A percentile compares a stretch with the other conserved stretches of the same genome.
Evolutionary conservation across 805 yeast genomes (phyloP).

Genomic region (Spathaspora boniae): DNA sequence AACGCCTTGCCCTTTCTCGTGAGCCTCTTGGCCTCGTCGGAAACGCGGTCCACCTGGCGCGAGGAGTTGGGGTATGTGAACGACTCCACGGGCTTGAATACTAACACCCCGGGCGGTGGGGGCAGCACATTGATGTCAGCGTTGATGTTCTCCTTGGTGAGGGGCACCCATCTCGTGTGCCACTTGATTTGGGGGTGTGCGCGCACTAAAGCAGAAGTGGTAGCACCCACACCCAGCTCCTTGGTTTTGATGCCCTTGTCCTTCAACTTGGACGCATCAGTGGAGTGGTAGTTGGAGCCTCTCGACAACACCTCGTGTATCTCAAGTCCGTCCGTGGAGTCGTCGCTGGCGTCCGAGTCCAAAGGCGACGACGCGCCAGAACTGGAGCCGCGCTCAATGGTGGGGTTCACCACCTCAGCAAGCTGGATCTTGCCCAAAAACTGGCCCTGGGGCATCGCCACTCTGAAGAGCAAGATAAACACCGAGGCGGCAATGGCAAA

Average conservation of each 20-base stretch:
- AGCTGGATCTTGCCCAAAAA: constrained; percentile 77
- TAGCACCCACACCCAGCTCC: constrained; percentile 9
- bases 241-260: constrained; percentile 7
- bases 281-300: constrained; percentile 21
- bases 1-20: constrained; percentile 62
- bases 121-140: constrained; percentile 55
- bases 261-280: constrained; percentile 12
- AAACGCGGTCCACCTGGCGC: constrained; percentile 62
- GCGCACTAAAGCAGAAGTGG: constrained; percentile 20
- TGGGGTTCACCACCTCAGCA: constrained; percentile 68
- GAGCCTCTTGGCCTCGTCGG: constrained; percentile 58
- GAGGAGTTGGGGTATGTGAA: constrained; percentile 82
- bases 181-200: constrained; percentile 38
- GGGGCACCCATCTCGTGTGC: constrained; percentile 70
- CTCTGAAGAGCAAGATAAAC: constrained; percentile 67
- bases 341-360: constrained; percentile 17
- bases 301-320: constrained; percentile 41
- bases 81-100: constrained; percentile 77
- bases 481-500: constrained; percentile 84
- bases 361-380: constrained; percentile 3
- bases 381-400: constrained; percentile 24
- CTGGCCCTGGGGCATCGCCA: constrained; percentile 77
- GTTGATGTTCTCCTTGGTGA: constrained; percentile 49
- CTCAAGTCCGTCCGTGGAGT: constrained; percentile 24
- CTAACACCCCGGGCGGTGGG: constrained; percentile 90